Conservation (phyloP, 257 asterid species). For the Plantago major region DNA sequence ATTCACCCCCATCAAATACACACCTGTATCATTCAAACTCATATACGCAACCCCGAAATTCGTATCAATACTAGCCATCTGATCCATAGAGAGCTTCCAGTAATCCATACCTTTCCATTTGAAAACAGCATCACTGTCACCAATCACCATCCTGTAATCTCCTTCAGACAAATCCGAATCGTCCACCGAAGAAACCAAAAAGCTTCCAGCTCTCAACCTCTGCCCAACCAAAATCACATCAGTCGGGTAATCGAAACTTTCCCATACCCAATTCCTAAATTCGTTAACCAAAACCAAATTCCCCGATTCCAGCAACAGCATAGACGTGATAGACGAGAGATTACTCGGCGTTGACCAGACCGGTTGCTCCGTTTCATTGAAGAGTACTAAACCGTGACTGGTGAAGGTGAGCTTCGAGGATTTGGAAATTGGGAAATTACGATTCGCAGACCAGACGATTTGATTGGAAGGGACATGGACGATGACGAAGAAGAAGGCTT, state of each 20-base stretch:
- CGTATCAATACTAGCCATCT: constrained; percentile 26
- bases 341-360: constrained; percentile 57
- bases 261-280: constrained; percentile 39
- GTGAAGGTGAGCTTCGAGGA: constrained; percentile 34
- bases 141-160: constrained; percentile 33
- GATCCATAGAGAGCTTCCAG: constrained; percentile 61
- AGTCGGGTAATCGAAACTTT: constrained; percentile 53
- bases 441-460: constrained; percentile 41
- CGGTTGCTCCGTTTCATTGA: constrained; percentile 24
- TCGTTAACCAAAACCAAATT: constrained; percentile 50
- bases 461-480: constrained; percentile 29
- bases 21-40: constrained; percentile 47
- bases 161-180: constrained; percentile 49
- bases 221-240: constrained; percentile 61
- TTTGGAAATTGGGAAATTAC: constrained; percentile 29
- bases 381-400: constrained; percentile 30
- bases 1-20: constrained; percentile 42
- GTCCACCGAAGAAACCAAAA: constrained; percentile 29
- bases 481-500: constrained; percentile 32
- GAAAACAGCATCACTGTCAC: constrained; percentile 41
- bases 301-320: constrained; percentile 59
- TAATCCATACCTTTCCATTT: constrained; percentile 55
- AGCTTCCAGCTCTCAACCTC: constrained; percentile 34
- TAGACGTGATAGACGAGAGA: constrained; percentile 23
- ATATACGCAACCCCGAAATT: constrained; percentile 31